Base-by-base conservation (phyloP, 805 yeast genomes). In the Nakazawaea anatomiae region DNA sequence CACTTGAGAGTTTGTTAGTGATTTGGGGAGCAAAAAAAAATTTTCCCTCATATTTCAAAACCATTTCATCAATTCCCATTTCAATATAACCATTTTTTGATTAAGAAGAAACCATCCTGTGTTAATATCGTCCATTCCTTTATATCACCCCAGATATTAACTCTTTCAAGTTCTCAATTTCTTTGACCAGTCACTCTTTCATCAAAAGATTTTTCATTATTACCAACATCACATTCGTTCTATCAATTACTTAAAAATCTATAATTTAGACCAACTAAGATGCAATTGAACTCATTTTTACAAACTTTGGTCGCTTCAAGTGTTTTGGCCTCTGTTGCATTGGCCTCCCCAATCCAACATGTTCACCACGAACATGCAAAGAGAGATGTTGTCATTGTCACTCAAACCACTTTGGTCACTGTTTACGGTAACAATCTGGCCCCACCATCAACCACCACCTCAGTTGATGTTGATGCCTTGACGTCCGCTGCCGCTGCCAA, bases 291-390 rank as follows among this genome's bases (percentile, higher is more conserved):
- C 38, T 54, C 52, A 51, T 56, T 82, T 62, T 61, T 79, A 60
- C 73, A 71, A 58, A 67, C 77, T 49, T 53, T 74, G 51, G 63
- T 71, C 52, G 66, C 73, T 44, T 79, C 83, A 50, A 62, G 80
- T 48, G 62, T 81, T 50, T 66, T 75, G 53, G 76, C 77, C 25
- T 18, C 25, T 58, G 65, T 78, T 48, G 74, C 76, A 47, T 54
- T 75, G 40, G 85, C 88, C 55, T 80, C 77, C 50, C 89, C 89
- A 53, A 70, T 79, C 50, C 75, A 72, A 52, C 85, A 79, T 58
- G 77, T 73, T 57, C 89, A 85, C 68, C 77, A 77, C 62, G 67
- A 68, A 56, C 81, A 80, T 64, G 80, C 76, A 63, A 81, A 83
- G 72, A 82, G 72, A 59, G 72, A 71, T 50, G 79, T 73, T 51